These are phyloP conservation scores for Lasiosphaeria ovina DNA, from an alignment of 495 filamentous ascomycete species.

Conservation along the genomic window DNA sequence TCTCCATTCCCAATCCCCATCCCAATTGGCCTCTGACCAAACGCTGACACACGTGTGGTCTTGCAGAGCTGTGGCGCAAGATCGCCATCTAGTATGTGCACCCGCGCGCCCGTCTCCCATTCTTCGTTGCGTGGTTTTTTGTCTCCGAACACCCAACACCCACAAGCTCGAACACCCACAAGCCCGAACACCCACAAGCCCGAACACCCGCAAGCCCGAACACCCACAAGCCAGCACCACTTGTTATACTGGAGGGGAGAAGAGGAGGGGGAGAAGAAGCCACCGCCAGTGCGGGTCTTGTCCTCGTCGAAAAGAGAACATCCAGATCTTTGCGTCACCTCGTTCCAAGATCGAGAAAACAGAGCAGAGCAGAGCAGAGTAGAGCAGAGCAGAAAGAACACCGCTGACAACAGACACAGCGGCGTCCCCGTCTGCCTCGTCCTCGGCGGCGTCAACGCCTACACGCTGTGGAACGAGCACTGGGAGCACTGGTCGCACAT, in stretches of 20 bases:
- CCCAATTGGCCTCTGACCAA: background rate
- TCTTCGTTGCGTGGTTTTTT: constrained; percentile 30
- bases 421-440: constrained; percentile 67
- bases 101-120: constrained; percentile 24
- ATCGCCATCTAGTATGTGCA: constrained; percentile 80
- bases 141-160: background rate
- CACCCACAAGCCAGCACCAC: background rate
- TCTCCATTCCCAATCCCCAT: background rate
- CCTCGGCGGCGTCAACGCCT: constrained; percentile 73
- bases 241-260: too few relatives aligned
- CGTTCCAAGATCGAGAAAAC: too few relatives aligned
- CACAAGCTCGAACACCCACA: background rate
- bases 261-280: too few relatives aligned
- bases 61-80: constrained; percentile 86
- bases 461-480: constrained; percentile 87
- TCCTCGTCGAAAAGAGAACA: too few relatives aligned
- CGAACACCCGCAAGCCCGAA: background rate
- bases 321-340: too few relatives aligned
- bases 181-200: background rate
- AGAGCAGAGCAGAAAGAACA: constrained; percentile 29
- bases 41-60: constrained; percentile 10
- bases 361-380: constrained; percentile 6
- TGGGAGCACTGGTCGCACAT: constrained; percentile 92
- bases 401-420: constrained; percentile 42
- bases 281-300: too few relatives aligned